Evolutionary conservation across 768 basidiomycete genomes (phyloP), one percentile per base, ranked within the genome.

Genomic region (Suillus ampliporus): DNA sequence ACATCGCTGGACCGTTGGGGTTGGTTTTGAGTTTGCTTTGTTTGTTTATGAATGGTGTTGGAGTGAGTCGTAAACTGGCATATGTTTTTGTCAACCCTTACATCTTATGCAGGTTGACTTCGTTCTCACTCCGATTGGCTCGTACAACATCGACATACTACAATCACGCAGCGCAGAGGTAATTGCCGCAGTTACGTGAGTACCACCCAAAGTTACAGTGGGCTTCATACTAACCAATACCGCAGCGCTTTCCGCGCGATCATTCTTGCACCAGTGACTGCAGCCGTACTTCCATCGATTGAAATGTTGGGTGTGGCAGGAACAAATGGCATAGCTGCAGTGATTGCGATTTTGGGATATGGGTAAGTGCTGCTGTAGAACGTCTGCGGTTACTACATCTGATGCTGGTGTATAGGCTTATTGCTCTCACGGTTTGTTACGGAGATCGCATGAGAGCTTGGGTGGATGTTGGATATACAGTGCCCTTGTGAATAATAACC

Each of bases 111-210:
- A 87, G 86, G 79, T 84, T 14, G 85, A 87, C 66, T 68, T 84
- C 41, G 82, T 83, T n/a, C 76, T 88, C 46, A 82, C 80, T 37
- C 86, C 87, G 0, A 74, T 75, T 23, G 76, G 82, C n/a, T 80
- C 87, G n/a, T 88, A 87, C 62, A 72, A 75, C 37, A 82, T 88
- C 4, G 88, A 89, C 65, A 74, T 87, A 19, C 64, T 88, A 68
- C 86, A 84, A 51, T 69, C 77, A 28, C 79, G 81, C 17, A 89
- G 89, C 65, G 86, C 88, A 6, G 87, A 89, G 67, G 78, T 80
- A 26, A 79, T 83, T 71, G 87, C 85, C 17, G 86, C 82, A 1
- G 79, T 76, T 65, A 79, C 74, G 88, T 87, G 57, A 51, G 82
- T 76, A 50, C 56, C 53, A 11, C 31, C 1, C 57, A 52, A 21